Evolutionary conservation across 768 basidiomycete genomes (phyloP).

Genomic region (Coprinopsis sp.): DNA sequence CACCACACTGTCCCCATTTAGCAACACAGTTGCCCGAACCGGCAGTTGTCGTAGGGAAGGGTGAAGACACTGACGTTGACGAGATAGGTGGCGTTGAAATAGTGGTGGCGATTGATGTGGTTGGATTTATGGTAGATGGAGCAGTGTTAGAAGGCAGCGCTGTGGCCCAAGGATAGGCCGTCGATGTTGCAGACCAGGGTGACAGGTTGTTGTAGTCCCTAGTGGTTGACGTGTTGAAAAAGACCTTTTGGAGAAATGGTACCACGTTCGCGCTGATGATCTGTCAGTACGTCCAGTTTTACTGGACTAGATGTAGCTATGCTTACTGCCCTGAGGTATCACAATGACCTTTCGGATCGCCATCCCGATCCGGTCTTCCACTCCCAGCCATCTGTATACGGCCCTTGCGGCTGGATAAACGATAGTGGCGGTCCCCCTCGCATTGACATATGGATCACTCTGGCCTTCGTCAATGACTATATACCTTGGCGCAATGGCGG

Average conservation of each 20-base stretch:
- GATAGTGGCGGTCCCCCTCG: conserved; percentile 12
- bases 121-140: not conserved
- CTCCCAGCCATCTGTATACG: conserved; percentile 13
- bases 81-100: not conserved
- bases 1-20: conserved; percentile 30
- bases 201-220: conserved; percentile 12
- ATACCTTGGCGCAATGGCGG: conserved; percentile 11
- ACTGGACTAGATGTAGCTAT: not conserved
- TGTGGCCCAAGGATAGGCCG: conserved; percentile 8
- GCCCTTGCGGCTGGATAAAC: conserved; percentile 11
- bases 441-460: conserved; percentile 12
- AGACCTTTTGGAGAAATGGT: conserved; percentile 13
- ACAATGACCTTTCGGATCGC: conserved; percentile 11
- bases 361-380: conserved; percentile 11
- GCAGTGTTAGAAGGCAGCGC: conserved; percentile 4
- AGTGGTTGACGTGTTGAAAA: conserved; percentile 13
- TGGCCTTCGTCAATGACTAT: conserved; percentile 8
- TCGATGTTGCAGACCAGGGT: conserved; percentile 8
- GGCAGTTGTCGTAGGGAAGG: not conserved
- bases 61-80: not conserved
- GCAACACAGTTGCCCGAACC: not conserved
- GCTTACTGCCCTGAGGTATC: conserved; percentile 15
- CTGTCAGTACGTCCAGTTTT: not conserved
- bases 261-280: conserved; percentile 11
- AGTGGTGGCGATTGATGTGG: not conserved